A percentile compares a stretch with the other conserved stretches of the same genome.
Conservation (phyloP, 2,329 filamentous ascomycete species). For the Alternaria atra region DNA sequence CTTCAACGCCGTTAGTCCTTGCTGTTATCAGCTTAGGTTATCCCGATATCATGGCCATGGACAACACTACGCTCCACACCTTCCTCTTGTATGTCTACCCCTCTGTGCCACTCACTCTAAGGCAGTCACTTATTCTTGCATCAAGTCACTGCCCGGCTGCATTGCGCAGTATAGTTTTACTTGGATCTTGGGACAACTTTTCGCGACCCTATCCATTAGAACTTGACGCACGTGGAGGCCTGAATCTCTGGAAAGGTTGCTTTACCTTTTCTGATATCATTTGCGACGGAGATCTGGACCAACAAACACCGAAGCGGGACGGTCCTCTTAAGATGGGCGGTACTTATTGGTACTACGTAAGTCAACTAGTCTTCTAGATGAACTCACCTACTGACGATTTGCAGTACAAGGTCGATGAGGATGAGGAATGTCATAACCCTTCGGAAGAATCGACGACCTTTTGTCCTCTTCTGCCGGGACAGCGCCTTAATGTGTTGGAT, state of each 20-base stretch:
- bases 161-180: conserved; percentile 76
- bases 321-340: conserved; percentile 91
- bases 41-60: conserved; percentile 42
- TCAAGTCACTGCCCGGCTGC: conserved; percentile 51
- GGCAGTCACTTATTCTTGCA: conserved; percentile 31
- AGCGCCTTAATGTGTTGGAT: conserved; percentile 83
- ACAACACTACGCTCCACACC: conserved; percentile 70
- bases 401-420: conserved; percentile 86
- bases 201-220: conserved; percentile 80
- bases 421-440: conserved; percentile 78
- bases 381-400: conserved; percentile 23
- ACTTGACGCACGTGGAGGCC: conserved; percentile 76
- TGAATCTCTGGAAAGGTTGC: conserved; percentile 84
- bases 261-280: conserved; percentile 87
- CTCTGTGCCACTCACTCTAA: conserved; percentile 23
- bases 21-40: conserved; percentile 39
- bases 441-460: conserved; percentile 75
- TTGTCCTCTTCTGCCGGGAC: conserved; percentile 88
- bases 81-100: conserved; percentile 59
- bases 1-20: conserved; percentile 36
- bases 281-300: conserved; percentile 73
- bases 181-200: conserved; percentile 98
- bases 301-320: conserved; percentile 66
- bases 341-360: conserved; percentile 95
- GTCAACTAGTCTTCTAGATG: conserved; percentile 46